Evolutionary conservation across 495 filamentous ascomycete genomes (phyloP).

Genomic region (Bacidia gigantensis): DNA sequence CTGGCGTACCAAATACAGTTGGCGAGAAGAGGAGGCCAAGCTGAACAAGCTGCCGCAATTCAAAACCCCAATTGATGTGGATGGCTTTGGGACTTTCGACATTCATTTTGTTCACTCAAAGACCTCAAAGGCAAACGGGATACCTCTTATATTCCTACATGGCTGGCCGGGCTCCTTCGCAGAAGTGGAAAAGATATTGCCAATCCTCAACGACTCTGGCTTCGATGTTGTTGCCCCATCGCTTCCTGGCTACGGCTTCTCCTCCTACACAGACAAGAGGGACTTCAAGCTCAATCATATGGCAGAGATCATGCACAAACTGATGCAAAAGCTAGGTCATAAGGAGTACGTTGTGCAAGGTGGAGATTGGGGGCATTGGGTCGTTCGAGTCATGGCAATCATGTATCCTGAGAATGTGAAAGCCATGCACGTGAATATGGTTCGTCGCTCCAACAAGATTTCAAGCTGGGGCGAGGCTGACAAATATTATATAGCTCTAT

Average conservation of each 20-base stretch:
- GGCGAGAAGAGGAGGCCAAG: constrained; percentile 40
- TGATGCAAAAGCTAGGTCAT: constrained; percentile 18
- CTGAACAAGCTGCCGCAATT: constrained; percentile 49
- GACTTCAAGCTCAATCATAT: constrained; percentile 15
- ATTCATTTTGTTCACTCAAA: constrained; percentile 22
- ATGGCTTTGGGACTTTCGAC: constrained; percentile 17
- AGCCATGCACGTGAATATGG: constrained; percentile 19
- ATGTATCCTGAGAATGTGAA: constrained; percentile 17
- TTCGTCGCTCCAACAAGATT: constrained; percentile 3
- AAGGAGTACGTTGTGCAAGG: constrained; percentile 22
- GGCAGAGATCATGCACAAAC: constrained; percentile 9
- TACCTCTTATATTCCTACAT: constrained; percentile 26
- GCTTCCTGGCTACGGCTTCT: constrained; percentile 27
- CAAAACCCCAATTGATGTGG: constrained; percentile 35
- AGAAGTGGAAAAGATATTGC: constrained; percentile 23
- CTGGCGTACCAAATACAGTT: constrained; percentile 46
- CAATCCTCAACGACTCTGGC: constrained; percentile 17
- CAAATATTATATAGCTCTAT: not conserved
- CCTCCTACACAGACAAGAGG: constrained; percentile 16
- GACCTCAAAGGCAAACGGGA: constrained; percentile 7
- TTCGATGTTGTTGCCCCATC: constrained; percentile 30
- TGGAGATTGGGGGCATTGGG: constrained; percentile 23
- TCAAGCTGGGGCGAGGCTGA: too few relatives aligned
- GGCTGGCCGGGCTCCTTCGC: constrained; percentile 29
- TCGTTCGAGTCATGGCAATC: constrained; percentile 19